Evolutionary conservation across 2,329 filamentous ascomycete genomes (phyloP).

Genomic region (Nigrospora osmanthi): DNA sequence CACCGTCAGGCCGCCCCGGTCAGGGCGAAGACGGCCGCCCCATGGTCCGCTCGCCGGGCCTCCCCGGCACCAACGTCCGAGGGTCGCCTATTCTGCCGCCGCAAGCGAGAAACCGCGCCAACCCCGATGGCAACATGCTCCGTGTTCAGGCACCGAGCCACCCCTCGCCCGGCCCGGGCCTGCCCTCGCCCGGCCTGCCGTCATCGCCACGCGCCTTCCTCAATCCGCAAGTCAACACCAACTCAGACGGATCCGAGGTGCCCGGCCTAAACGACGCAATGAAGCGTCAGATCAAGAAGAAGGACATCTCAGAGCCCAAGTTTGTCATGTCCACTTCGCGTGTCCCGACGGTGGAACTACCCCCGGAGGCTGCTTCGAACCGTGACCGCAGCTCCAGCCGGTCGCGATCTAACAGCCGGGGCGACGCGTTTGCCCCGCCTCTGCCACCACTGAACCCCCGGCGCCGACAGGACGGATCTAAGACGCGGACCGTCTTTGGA

Average conservation of each 20-base stretch:
- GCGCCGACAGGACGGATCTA: constrained; percentile 30
- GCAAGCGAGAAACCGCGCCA: too few species aligned
- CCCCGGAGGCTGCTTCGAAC: constrained; percentile 19
- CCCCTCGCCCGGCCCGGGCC: constrained; percentile 37
- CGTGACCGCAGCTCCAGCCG: constrained; percentile 30
- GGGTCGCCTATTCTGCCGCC: too few species aligned
- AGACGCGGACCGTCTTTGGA: constrained; percentile 31
- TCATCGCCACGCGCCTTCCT: constrained; percentile 24
- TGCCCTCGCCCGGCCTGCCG: constrained; percentile 20
- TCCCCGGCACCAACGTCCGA: neutral
- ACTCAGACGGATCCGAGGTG: constrained; percentile 11
- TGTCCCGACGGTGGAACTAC: constrained; percentile 32
- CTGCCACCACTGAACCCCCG: constrained; percentile 53
- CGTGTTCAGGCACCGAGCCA: constrained; percentile 19
- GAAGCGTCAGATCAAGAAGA: constrained; percentile 34
- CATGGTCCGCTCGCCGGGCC: neutral
- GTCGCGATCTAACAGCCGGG: constrained; percentile 28
- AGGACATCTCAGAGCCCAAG: constrained; percentile 43
- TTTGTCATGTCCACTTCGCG: constrained; percentile 38
- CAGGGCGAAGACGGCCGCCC: neutral
- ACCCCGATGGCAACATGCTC: too few species aligned
- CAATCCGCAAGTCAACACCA: constrained; percentile 18
- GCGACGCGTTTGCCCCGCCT: constrained; percentile 33
- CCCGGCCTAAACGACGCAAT: constrained; percentile 27
- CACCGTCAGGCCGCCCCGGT: too few species aligned